A percentile compares a stretch with the other conserved stretches of the same genome.
Conservation (phyloP, 176 grass and related monocot genomes). For the Miscanthus lutarioriparius region DNA sequence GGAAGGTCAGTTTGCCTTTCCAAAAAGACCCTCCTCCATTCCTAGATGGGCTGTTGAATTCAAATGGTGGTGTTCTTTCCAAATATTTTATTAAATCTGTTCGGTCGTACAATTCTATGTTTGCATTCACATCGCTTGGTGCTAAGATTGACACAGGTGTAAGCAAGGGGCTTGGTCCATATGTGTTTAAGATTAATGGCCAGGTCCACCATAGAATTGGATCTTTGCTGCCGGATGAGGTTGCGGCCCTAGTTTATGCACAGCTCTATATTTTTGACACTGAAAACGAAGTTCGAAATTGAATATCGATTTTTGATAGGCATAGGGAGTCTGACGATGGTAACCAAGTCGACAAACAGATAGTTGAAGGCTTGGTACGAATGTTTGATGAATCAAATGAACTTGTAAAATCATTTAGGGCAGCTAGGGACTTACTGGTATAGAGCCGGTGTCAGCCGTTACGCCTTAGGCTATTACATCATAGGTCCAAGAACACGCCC, state of each 20-base stretch:
- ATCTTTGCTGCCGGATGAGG: neutral
- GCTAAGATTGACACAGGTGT: neutral
- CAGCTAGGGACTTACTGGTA: neutral
- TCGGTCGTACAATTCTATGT: neutral
- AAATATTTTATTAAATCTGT: neutral
- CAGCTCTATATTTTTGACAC: neutral
- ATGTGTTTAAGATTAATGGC: slow-evolving; percentile 5
- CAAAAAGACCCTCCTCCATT: neutral
- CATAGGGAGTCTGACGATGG: neutral
- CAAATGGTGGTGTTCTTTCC: neutral
- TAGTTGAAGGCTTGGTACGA: neutral
- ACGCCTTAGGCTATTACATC: neutral
- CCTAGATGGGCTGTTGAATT: neutral
- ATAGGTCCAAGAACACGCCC: neutral
- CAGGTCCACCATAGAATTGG: neutral
- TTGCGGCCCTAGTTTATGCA: neutral
- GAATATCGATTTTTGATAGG: neutral
- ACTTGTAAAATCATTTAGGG: neutral
- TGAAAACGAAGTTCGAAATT: neutral
- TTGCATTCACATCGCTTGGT: neutral
- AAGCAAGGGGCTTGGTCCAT: neutral
- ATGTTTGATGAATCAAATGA: slow-evolving; percentile 12
- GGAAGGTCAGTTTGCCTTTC: neutral
- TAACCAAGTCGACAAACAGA: neutral
- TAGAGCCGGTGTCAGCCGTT: neutral